Base-by-base conservation (phyloP, 768 basidiomycete genomes). In the Podaxis mareebaensis region DNA sequence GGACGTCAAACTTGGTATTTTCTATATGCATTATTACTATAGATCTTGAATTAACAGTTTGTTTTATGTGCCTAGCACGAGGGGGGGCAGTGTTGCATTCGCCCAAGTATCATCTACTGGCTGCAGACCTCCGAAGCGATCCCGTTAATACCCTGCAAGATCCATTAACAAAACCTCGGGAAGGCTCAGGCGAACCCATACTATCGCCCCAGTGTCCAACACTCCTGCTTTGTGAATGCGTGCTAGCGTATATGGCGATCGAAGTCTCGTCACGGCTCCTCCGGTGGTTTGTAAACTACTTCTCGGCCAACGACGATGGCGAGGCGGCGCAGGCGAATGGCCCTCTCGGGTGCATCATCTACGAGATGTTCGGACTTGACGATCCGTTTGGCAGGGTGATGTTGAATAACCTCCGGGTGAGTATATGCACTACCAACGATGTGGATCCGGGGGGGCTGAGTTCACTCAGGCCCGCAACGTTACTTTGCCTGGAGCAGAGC, bases 371-470 rank as follows among this genome's bases (percentile, higher is more conserved):
- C 71, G 90, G 89, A 1, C 78, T 98, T 3, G 81, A 86, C 20
- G 96, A 98, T 71, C 69, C 86, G 0, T 99, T 99, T 75, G 97
- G 96, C n/a, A 82, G 82, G 33, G 92, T 99, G 22, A 98, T 99
- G 95, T 76, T 89, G 61, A 84, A 84, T 52, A 99, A 99, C 74
- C 80, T 98, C 54, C 86, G 83, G 79, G 95, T 92, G 66, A 63
- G 78, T 61, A 36, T 17, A 8, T 17, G 28, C 22, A 22, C 30
- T 61, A 52, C 49, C 22, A 11, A 64, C 44, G 65, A 58, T 22
- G 57, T 36, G 57, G 20, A 40, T 8, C 10, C 3, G 12, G 42
- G 15, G 15, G 54, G 39, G 6, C 46, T 49, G 13, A 38, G n/a
- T 15, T 22, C 42, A 10, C 52, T 58, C 71, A 95, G 93, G 73